A percentile compares a stretch with the other conserved stretches of the same genome.
phyloP scores from a whole-genome alignment of 345 rosid species.

The Melaleuca alternifolia region DNA sequence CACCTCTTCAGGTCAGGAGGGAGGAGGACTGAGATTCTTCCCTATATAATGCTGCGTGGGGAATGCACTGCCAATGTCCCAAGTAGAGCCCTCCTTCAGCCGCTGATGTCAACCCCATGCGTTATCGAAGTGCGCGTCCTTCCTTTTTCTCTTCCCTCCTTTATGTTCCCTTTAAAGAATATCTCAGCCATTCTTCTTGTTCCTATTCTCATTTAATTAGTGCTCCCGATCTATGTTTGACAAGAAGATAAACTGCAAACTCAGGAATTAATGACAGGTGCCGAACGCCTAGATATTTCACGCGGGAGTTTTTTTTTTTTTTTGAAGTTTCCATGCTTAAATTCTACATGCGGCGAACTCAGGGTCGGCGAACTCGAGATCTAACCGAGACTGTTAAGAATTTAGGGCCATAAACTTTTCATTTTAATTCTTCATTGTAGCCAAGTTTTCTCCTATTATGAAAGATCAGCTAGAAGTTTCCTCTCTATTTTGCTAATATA shows the following conservation, averaged over 20 bases:
- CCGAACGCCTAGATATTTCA: not conserved
- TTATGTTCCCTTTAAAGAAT: not conserved
- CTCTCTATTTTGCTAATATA: no score
- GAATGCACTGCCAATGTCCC: not conserved
- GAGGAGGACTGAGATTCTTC: constrained; percentile 14
- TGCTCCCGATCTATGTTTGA: not conserved
- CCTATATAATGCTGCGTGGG: constrained; percentile 1
- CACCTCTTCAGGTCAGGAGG: not conserved
- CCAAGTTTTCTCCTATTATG: no score
- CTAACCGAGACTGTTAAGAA: not conserved
- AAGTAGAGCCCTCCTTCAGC: not conserved
- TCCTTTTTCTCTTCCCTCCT: not conserved
- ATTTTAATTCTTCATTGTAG: no score
- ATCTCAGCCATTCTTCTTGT: not conserved
- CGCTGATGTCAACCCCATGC: not conserved
- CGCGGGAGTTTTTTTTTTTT: not conserved
- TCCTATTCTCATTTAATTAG: not conserved
- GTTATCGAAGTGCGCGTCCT: not conserved
- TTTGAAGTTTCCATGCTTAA: not conserved
- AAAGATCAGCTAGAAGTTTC: no score
- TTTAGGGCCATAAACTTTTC: not conserved
- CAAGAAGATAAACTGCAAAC: not conserved
- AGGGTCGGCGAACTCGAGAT: no score
- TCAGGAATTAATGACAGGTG: not conserved
- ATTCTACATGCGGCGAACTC: not conserved